These are phyloP conservation scores for Camelina sativa DNA, from an alignment of 345 rosid species.

Conservation along the genomic window DNA sequence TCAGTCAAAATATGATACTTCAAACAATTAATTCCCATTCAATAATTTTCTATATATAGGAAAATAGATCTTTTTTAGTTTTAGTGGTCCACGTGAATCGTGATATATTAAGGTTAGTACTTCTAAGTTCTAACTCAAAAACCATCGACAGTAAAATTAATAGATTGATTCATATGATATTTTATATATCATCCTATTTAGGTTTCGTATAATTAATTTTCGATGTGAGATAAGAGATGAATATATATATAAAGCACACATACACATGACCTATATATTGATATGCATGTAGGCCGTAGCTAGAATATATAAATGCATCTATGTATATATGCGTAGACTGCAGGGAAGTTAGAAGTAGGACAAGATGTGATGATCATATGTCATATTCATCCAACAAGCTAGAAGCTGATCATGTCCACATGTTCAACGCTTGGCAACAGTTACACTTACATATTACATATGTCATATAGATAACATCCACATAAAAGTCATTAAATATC, in stretches of 20 bases:
- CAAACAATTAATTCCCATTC: slow-evolving; percentile 10
- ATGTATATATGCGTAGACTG: slow-evolving; percentile 3
- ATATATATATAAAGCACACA: neutral
- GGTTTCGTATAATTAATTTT: neutral
- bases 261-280: neutral
- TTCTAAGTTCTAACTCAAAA: neutral
- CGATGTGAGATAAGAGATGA: neutral
- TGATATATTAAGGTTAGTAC: neutral
- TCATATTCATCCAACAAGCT: slow-evolving; percentile 33
- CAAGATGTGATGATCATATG: slow-evolving; percentile 27
- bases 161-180: neutral
- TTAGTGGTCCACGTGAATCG: slow-evolving; percentile 19
- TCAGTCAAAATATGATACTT: slow-evolving; percentile 15
- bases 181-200: neutral
- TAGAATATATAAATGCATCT: neutral
- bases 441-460: neutral
- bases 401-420: slow-evolving; percentile 41
- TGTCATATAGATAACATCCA: slow-evolving; percentile 15
- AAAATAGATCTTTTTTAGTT: neutral
- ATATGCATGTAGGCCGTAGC: neutral
- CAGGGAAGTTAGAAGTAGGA: slow-evolving; percentile 2
- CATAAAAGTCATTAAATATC: slow-evolving; percentile 21
- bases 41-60: neutral
- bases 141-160: too few species aligned
- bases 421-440: slow-evolving; percentile 28